Conservation (phyloP, 2,329 filamentous ascomycete species). For the Orbilia blumenaviensis region DNA sequence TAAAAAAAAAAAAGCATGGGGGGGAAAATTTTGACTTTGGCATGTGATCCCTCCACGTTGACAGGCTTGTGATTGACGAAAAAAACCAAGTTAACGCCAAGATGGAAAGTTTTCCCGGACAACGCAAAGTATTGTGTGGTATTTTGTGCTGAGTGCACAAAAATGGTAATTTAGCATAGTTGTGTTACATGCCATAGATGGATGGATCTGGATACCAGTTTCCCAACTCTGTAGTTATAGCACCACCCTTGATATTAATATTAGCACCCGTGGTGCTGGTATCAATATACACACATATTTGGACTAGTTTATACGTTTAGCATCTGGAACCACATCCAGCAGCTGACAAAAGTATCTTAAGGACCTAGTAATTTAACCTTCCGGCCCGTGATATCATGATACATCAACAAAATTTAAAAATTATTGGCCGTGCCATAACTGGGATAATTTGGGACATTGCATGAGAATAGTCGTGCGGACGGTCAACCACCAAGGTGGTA, state of each 20-base stretch:
- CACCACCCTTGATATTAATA: neutral
- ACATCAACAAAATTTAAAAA: too few species aligned
- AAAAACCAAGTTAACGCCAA: neutral
- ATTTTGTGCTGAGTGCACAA: neutral
- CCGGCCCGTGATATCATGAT: too few species aligned
- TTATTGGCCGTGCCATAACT: too few species aligned
- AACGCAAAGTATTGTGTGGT: slow-evolving; percentile 11
- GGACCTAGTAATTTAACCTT: too few species aligned
- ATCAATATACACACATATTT: neutral
- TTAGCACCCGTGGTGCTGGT: neutral
- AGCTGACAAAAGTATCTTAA: too few species aligned
- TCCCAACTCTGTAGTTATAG: neutral
- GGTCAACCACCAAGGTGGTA: too few species aligned
- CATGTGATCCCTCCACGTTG: slow-evolving; percentile 38
- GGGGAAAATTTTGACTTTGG: slow-evolving; percentile 19
- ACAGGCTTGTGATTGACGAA: slow-evolving; percentile 38
- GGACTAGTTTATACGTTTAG: too few species aligned
- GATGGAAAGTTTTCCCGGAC: slow-evolving; percentile 19
- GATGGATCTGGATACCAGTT: neutral
- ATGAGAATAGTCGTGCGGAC: too few species aligned
- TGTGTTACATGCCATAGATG: slow-evolving; percentile 1
- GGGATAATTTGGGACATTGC: too few species aligned
- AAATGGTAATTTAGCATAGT: neutral
- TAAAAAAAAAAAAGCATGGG: slow-evolving; percentile 12
- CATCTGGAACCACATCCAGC: too few species aligned